Base-by-base conservation (phyloP, 1,284 basidiomycete species). In the Ganoderma leucocontextum region DNA sequence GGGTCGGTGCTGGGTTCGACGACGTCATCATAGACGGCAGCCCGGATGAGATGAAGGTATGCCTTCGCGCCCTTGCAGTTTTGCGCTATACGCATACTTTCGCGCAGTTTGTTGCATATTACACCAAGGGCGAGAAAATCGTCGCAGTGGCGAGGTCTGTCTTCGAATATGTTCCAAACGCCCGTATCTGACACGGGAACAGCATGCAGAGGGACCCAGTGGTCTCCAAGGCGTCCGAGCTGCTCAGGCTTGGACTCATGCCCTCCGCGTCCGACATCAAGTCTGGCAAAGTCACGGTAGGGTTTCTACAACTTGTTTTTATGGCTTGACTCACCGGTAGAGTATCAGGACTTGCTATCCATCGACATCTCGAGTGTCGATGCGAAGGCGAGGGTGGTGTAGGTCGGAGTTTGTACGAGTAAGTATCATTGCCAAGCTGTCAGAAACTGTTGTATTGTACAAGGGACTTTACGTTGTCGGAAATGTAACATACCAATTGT, bases 1-100 rank as follows among this genome's bases (percentile, higher is more conserved):
- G 97, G 25, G 96, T 99, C 38, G 90, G 90, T 44, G 87, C 93
- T 39, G 90, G 92, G 9, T 99, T 96, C 76, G 90, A 99, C 64
- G 97, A 98, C 77, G 89, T 84, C 90, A 92, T 77, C 70, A 90
- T 86, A 71, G 89, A 93, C 70, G 96, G 96, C 2, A 86, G 92
- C 77, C 86, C 89, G 0, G 87, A 85, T 3, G 94, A 94, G 74
- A 82, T 96, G 83, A 96, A 96, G 88, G 93, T 91, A 68, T 49
- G 80, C 72, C 1, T 55, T 33, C 10, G 4, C n/a, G 12, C 36
- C 17, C 6, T 4, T 47, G 6, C 25, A 22, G 33, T 9, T 15
- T n/a, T 12, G 22, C 38, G 25, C 5, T 13, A 36, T 22, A n/a
- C 55, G 49, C 44, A 60, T 38, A 15, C 12, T 5, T 10, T 15